Base-by-base conservation (phyloP, 1,139 yeast species). In the Blastobotrys raffinosifermentans region DNA sequence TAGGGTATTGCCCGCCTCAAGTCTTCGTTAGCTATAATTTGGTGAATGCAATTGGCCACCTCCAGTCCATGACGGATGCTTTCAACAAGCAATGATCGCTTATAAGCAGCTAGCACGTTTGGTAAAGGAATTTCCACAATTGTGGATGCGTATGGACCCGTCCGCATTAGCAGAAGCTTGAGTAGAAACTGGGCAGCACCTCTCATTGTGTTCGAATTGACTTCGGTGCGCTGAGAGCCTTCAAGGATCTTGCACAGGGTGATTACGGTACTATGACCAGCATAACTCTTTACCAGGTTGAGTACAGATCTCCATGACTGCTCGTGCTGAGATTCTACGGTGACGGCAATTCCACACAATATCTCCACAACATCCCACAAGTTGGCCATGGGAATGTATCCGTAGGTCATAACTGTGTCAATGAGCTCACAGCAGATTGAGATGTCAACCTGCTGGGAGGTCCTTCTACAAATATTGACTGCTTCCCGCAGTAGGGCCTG, bases 291-390 rank as follows among this genome's bases (percentile, higher is more conserved):
- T 11, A 69, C 49, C 25, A 75, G 46, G 25, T 61, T 61, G 17
- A 47, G 48, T 10, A 70, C 51, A 2, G 62, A 57, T 4, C 63
- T 62, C 64, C 72, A 66, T 0, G 72, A 61, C n/a, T 59, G 40
- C 4, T 58, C 62, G n/a, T 60, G 55, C 23, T 73, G 58, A 1
- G 60, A 53, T 4, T 65, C 61, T 20, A 68, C 66, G 18, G 67
- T 45, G 8, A 63, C 57, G 14, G 64, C 49, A 0, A 76, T 72
- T 3, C 73, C 73, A 40, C 82, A 72, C 3, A 80, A 50, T 9
- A 75, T 66, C 31, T 66, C 67, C 3, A 78, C 51, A 1, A 69
- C 58, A 14, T 62, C 61, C 34, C 56, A 55, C 23, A 75, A 51
- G 25, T 61, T 54, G 1, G 60, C 51, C 6, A 58, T 44, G 0